Evolutionary conservation across 2,329 filamentous ascomycete genomes (phyloP).

Genomic region (Coniochaeta sp.): DNA sequence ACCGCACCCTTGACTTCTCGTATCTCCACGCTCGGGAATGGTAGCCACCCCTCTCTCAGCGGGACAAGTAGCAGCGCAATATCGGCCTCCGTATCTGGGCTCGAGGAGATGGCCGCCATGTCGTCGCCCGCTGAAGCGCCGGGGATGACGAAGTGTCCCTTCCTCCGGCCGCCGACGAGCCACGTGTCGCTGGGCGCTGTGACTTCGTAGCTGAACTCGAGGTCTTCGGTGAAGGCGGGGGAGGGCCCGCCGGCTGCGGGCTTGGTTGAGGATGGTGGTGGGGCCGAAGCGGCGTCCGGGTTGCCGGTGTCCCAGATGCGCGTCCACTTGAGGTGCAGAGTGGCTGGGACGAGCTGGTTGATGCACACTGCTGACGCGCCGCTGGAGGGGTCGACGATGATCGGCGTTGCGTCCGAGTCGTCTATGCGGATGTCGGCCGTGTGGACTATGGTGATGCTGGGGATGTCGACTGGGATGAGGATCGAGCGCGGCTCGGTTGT

Average conservation of each 20-base stretch:
- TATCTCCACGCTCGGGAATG: constrained; percentile 74
- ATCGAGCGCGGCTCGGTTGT: constrained; percentile 53
- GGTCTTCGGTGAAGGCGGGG: constrained; percentile 27
- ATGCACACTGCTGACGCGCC: constrained; percentile 42
- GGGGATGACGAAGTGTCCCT: constrained; percentile 67
- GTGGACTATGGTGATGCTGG: constrained; percentile 74
- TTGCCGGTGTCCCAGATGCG: constrained; percentile 51
- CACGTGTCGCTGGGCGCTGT: constrained; percentile 67
- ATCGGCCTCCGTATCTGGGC: constrained; percentile 41
- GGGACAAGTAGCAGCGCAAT: constrained; percentile 74
- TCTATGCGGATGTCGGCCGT: constrained; percentile 62
- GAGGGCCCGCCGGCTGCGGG: constrained; percentile 9
- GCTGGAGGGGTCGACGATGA: constrained; percentile 15
- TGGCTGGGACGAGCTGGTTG: constrained; percentile 60
- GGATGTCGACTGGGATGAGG: constrained; percentile 83
- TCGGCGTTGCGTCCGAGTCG: constrained; percentile 18
- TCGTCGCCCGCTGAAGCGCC: constrained; percentile 13
- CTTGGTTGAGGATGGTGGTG: neutral
- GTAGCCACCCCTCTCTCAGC: constrained; percentile 67
- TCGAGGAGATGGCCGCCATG: constrained; percentile 24
- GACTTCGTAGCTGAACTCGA: constrained; percentile 81
- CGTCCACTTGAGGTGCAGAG: constrained; percentile 56
- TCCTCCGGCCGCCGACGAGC: constrained; percentile 76
- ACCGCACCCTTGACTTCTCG: constrained; percentile 44
- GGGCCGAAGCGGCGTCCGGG: constrained; percentile 19